Percentiles rank a stretch among this genome's conserved stretches.
These are phyloP conservation scores for Mycena kentingensis DNA, from an alignment of 768 basidiomycete genomes.

Conservation along the genomic window DNA sequence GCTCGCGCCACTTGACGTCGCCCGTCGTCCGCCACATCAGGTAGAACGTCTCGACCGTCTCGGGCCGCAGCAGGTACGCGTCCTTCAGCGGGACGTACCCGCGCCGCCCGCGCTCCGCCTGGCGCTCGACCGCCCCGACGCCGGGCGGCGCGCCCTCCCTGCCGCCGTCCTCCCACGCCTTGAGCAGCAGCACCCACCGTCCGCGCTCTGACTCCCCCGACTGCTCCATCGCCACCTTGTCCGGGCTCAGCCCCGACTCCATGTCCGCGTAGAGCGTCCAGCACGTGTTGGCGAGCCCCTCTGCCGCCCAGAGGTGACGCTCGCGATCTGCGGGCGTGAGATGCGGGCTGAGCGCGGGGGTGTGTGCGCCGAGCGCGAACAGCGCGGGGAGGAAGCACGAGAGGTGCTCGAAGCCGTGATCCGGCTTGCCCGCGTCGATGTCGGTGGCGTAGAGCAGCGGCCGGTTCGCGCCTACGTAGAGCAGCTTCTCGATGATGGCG, in stretches of 20 bases:
- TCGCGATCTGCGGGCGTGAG: slow-evolving; percentile 28
- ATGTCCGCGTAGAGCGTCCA: slow-evolving; percentile 53
- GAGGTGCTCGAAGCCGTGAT: slow-evolving; percentile 59
- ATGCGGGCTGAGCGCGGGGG: slow-evolving; percentile 31
- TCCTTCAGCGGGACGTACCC: slow-evolving; percentile 30
- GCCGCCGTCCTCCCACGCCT: slow-evolving; percentile 31
- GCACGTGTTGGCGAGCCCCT: slow-evolving; percentile 48
- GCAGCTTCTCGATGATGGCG: slow-evolving; percentile 52
- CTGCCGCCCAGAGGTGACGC: slow-evolving; percentile 48
- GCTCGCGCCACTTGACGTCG: slow-evolving; percentile 38
- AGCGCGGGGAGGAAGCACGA: slow-evolving; percentile 67
- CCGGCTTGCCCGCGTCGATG: slow-evolving; percentile 34
- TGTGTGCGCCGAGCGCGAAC: slow-evolving; percentile 57
- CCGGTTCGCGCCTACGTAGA: slow-evolving; percentile 55
- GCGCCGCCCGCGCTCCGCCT: not conserved
- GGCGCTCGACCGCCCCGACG: slow-evolving; percentile 16
- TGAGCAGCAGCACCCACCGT: slow-evolving; percentile 28
- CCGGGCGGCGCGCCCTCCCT: slow-evolving; percentile 23
- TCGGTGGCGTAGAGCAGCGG: slow-evolving; percentile 61
- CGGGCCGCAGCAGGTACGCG: slow-evolving; percentile 37
- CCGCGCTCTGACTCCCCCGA: slow-evolving; percentile 17
- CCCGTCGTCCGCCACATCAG: slow-evolving; percentile 41
- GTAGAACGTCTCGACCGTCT: slow-evolving; percentile 42
- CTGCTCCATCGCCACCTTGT: slow-evolving; percentile 30
- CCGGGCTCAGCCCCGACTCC: slow-evolving; percentile 51